A percentile compares a stretch with the other conserved stretches of the same genome.
phyloP scores from a whole-genome alignment of 805 yeast genomes.

The Kluyveromyces dobzhanskii region DNA sequence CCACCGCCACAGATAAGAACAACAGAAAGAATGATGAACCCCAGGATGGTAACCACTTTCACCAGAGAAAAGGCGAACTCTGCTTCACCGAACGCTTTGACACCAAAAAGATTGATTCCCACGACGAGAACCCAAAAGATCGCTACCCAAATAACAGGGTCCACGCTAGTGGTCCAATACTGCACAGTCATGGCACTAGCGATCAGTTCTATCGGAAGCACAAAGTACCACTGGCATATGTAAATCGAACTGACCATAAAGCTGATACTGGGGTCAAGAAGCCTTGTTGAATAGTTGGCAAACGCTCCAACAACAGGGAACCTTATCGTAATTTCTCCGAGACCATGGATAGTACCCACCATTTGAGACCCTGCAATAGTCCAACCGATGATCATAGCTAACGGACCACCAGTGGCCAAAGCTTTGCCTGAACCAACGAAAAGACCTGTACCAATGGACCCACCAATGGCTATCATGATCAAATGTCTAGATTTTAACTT shows the following conservation, averaged over 20 bases:
- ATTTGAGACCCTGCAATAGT: conserved; percentile 44
- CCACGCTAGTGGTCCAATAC: conserved; percentile 37
- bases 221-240: conserved; percentile 39
- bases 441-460: conserved; percentile 65
- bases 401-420: conserved; percentile 43
- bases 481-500: conserved; percentile 56
- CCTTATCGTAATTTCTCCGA: conserved; percentile 42
- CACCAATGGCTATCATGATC: conserved; percentile 74
- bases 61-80: conserved; percentile 39
- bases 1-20: conserved; percentile 39
- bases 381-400: conserved; percentile 42
- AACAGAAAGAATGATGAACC: conserved; percentile 45
- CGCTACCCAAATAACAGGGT: conserved; percentile 37
- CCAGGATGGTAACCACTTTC: conserved; percentile 39
- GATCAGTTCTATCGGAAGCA: conserved; percentile 39
- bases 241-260: conserved; percentile 52
- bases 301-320: conserved; percentile 46
- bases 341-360: conserved; percentile 43
- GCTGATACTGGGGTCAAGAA: conserved; percentile 44
- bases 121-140: conserved; percentile 37
- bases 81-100: conserved; percentile 42
- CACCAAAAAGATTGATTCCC: conserved; percentile 40
- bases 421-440: conserved; percentile 48
- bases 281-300: conserved; percentile 38
- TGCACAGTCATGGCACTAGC: conserved; percentile 43